These are phyloP conservation scores for Rhodofomes roseus DNA, from an alignment of 1,284 basidiomycete genomes.

Conservation along the genomic window DNA sequence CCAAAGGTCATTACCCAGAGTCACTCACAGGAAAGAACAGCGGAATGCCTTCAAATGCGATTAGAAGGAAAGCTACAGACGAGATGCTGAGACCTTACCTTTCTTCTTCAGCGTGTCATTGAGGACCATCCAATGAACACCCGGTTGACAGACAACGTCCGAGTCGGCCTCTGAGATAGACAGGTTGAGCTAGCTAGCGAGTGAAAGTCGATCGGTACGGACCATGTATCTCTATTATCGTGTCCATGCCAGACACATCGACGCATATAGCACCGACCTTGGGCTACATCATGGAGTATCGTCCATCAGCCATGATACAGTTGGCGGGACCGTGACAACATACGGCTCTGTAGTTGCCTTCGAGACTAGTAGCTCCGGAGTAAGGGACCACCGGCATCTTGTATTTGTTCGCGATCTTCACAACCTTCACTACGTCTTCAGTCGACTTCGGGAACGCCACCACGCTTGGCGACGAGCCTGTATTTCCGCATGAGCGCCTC, in stretches of 20 bases:
- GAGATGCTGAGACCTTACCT: conserved; percentile 31
- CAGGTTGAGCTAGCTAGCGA: neutral
- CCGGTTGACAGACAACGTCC: conserved; percentile 83
- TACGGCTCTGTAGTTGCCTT: conserved; percentile 61
- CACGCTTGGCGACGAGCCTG: conserved; percentile 57
- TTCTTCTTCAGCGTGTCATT: conserved; percentile 71
- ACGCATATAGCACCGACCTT: conserved; percentile 38
- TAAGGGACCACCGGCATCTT: conserved; percentile 56
- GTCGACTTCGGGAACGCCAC: conserved; percentile 52
- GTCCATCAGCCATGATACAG: too few relatives aligned
- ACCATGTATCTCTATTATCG: conserved; percentile 78
- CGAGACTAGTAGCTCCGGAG: conserved; percentile 60
- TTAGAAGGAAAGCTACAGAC: neutral
- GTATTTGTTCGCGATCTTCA: conserved; percentile 57
- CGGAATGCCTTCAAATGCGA: conserved; percentile 43
- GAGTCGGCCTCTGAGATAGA: conserved; percentile 62
- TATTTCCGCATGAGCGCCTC: neutral
- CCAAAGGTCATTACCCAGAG: too few relatives aligned
- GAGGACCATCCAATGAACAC: conserved; percentile 82
- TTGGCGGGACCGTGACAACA: conserved; percentile 16
- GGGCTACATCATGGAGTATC: conserved; percentile 13
- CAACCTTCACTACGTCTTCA: conserved; percentile 56
- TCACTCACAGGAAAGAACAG: conserved; percentile 83
- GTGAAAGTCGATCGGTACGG: neutral
- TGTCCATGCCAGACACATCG: conserved; percentile 84